Conservation (phyloP, 441 rosid species). For the Brassica hybrid region DNA sequence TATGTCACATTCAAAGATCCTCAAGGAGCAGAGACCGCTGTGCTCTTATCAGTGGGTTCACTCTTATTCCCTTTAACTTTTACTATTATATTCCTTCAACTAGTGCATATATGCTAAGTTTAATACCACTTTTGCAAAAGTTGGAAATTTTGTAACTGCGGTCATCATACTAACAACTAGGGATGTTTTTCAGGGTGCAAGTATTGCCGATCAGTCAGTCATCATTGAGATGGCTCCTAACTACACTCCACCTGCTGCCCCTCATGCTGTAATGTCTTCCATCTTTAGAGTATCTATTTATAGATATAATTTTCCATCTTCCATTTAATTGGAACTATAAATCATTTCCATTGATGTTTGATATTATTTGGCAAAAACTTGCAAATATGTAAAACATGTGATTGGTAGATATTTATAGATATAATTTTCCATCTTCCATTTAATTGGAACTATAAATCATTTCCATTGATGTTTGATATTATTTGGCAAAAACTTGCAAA, state of each 20-base stretch:
- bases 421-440: not conserved
- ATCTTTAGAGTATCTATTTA: not conserved
- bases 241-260: slow-evolving; percentile 47
- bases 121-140: not conserved
- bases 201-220: slow-evolving; percentile 61
- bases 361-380: no score
- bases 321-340: not conserved
- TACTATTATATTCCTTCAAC: no score
- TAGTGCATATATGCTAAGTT: no score
- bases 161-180: no score
- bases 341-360: not conserved
- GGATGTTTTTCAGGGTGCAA: slow-evolving; percentile 53
- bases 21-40: no score
- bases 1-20: slow-evolving; percentile 40
- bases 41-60: no score
- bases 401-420: not conserved
- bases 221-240: slow-evolving; percentile 55
- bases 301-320: not conserved
- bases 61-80: no score
- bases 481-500: no score
- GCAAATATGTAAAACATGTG: no score
- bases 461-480: not conserved
- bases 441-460: not conserved
- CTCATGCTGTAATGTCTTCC: slow-evolving; percentile 38
- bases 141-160: no score